Evolutionary conservation across 192 early-diverging fungal species (phyloP), one percentile per base, ranked within the genome.

Genomic region (Mycoemilia scoparia): DNA sequence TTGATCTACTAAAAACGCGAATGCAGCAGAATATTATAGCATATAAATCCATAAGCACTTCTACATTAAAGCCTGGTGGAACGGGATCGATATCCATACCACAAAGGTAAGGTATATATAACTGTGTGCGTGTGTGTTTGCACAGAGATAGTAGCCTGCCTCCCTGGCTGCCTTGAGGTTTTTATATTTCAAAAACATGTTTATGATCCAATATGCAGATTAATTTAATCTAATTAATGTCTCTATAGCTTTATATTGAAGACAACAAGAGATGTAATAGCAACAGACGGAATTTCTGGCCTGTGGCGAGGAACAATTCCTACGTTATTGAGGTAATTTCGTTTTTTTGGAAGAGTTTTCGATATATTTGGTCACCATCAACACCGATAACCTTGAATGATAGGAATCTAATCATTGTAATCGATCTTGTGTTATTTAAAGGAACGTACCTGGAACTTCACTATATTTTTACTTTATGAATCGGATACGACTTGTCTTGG

Each of bases 1-100:
- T 95, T 15, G 89, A 95, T 50, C 58, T 95, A 24, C 46, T 84
- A 38, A 84, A 84, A 41, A 84, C 82, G 0, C 70, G 82, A 0
- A 41, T 84, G 12, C 81, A 84, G 36, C 78, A 81, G 40, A 49
- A 34, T 14, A 13, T 13, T 13, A 21, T 21, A 20, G 1, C 49
- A 49, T 18, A 41, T 35, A 21, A 42, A 31, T 7, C 12, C 24
- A 24, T 29, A 60, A 26, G 37, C 53, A 13, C 57, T 65, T 20
- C 31, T 47, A 23, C 60, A 36, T 17, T 26, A 35, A 11, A 45
- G 46, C 11, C 25, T 45, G 6, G 33, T 54, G 2, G n/a, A n/a
- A n/a, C n/a, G n/a, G n/a, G n/a, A n/a, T n/a, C n/a, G n/a, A n/a
- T n/a, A n/a, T n/a, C n/a, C n/a, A n/a, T n/a, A n/a, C n/a, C n/a